Conservation (phyloP, 345 rosid species). For the Sisymbrium altissimum region DNA sequence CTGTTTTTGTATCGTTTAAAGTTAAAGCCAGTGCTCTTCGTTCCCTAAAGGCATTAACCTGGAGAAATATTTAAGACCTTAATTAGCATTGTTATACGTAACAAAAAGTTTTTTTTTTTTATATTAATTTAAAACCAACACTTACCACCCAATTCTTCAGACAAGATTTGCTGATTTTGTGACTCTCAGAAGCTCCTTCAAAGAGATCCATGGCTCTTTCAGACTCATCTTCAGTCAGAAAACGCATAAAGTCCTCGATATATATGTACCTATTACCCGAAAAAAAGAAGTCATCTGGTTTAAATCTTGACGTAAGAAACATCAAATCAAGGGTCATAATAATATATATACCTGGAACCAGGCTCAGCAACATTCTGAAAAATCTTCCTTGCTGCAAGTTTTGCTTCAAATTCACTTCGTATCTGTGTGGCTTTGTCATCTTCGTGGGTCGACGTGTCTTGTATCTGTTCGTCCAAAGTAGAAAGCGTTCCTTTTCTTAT, state of each 20-base stretch:
- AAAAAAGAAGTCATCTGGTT: background rate
- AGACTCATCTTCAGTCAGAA: constrained; percentile 68
- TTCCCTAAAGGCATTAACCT: constrained; percentile 90
- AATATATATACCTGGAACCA: constrained; percentile 51
- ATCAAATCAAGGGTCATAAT: background rate
- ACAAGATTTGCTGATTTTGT: constrained; percentile 61
- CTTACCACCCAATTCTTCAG: constrained; percentile 93
- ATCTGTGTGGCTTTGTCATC: constrained; percentile 67
- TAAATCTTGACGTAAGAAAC: background rate
- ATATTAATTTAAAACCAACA: background rate
- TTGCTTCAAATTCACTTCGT: constrained; percentile 71
- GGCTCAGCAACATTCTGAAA: constrained; percentile 68
- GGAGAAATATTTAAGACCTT: background rate
- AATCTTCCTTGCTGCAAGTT: constrained; percentile 76
- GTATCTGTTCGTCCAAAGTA: constrained; percentile 78
- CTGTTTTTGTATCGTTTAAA: constrained; percentile 87
- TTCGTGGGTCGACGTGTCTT: constrained; percentile 37
- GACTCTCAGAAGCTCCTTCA: constrained; percentile 54
- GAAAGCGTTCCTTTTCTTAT: constrained; percentile 67
- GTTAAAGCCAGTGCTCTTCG: constrained; percentile 88
- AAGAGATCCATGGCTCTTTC: constrained; percentile 50
- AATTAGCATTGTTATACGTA: background rate
- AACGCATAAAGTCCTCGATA: constrained; percentile 65
- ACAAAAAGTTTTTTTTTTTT: background rate
- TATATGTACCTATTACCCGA: constrained; percentile 52